Evolutionary conservation across 164 flowering plant genomes (phyloP).

Genomic region (Stephania japonica): DNA sequence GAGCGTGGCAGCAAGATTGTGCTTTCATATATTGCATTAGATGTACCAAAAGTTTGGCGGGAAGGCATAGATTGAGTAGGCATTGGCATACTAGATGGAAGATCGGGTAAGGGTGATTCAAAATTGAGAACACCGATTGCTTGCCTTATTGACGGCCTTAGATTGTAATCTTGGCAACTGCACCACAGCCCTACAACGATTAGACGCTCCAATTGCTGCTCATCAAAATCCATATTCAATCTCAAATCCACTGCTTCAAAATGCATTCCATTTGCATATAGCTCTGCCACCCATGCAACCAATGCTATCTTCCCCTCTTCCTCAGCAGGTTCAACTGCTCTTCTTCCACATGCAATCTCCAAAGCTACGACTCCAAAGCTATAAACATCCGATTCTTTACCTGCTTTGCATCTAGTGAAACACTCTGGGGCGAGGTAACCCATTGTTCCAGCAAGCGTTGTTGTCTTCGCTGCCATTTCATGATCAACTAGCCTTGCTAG

Average conservation of each 20-base stretch:
- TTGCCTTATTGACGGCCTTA: slow-evolving; percentile 41
- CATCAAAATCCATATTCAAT: slow-evolving; percentile 22
- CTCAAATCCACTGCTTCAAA: slow-evolving; percentile 33
- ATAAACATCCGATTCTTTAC: slow-evolving; percentile 50
- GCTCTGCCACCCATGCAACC: slow-evolving; percentile 52
- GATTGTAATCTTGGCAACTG: slow-evolving; percentile 33
- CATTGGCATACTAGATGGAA: slow-evolving; percentile 40
- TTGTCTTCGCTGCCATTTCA: slow-evolving; percentile 37
- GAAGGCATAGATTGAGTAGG: slow-evolving; percentile 20
- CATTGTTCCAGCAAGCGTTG: slow-evolving; percentile 49
- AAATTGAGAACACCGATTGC: slow-evolving; percentile 30
- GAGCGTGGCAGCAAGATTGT: not conserved
- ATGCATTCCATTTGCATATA: slow-evolving; percentile 35
- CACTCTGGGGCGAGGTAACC: slow-evolving; percentile 63
- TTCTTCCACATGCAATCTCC: slow-evolving; percentile 48
- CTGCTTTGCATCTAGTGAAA: slow-evolving; percentile 37
- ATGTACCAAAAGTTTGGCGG: not conserved
- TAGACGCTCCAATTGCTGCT: slow-evolving; percentile 28
- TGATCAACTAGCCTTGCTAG: slow-evolving; percentile 46
- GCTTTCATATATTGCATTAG: not conserved
- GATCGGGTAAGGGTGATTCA: slow-evolving; percentile 37
- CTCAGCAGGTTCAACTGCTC: slow-evolving; percentile 20
- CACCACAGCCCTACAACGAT: slow-evolving; percentile 45
- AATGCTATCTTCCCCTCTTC: slow-evolving; percentile 27
- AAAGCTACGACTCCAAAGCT: slow-evolving; percentile 52